Percentiles rank a stretch among this genome's conserved stretches.
Conservation (phyloP, 345 rosid species). For the Ceriops decandra region DNA sequence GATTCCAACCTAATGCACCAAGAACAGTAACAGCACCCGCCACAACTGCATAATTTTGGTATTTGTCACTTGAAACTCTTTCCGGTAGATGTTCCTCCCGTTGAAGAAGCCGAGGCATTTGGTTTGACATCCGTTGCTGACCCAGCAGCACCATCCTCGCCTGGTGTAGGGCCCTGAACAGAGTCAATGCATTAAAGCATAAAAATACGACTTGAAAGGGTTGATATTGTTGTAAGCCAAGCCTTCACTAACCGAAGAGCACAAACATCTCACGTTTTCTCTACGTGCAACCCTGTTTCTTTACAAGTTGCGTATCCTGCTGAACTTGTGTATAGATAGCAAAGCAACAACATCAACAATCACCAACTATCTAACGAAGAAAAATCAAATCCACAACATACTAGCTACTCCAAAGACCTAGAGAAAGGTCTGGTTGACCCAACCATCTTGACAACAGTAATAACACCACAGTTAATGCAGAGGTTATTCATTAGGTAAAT, state of each 20-base stretch:
- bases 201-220: background rate
- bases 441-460: no score
- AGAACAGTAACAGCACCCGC: conserved; percentile 58
- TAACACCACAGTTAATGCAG: no score
- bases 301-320: background rate
- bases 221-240: background rate
- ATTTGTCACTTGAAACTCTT: conserved; percentile 69
- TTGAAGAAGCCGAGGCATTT: conserved; percentile 29
- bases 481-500: no score
- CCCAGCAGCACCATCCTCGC: conserved; percentile 43
- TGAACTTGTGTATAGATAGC: no score
- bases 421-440: no score
- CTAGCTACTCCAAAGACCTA: no score
- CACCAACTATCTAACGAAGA: background rate
- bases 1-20: conserved; percentile 85
- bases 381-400: background rate
- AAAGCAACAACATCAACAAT: background rate
- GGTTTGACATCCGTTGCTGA: conserved; percentile 45
- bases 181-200: background rate
- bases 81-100: conserved; percentile 44
- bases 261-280: no score
- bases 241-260: background rate
- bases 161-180: conserved; percentile 68
- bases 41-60: conserved; percentile 73
- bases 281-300: background rate